Evolutionary conservation across 164 flowering plant genomes (phyloP).

Genomic region (Macadamia integrifolia): DNA sequence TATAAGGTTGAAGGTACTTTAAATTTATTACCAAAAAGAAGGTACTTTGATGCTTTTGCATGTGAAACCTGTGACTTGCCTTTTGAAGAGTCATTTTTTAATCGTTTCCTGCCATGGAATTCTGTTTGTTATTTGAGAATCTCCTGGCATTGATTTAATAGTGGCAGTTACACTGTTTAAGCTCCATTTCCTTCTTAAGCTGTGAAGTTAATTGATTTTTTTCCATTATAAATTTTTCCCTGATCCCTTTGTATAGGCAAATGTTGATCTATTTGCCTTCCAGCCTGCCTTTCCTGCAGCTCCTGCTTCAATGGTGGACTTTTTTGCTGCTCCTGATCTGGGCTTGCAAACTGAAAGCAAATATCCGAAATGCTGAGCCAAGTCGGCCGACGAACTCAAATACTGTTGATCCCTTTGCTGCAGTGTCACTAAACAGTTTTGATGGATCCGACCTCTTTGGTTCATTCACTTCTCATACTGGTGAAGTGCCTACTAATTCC

Average conservation of each 20-base stretch:
- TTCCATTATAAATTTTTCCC: background rate
- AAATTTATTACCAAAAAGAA: too few relatives aligned
- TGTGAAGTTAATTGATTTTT: background rate
- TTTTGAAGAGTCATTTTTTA: too few relatives aligned
- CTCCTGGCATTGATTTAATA: background rate
- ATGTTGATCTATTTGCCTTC: conserved; percentile 73
- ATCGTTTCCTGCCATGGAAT: background rate
- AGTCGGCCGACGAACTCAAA: conserved; percentile 7
- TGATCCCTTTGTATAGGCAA: conserved; percentile 29
- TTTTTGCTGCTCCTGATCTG: conserved; percentile 56
- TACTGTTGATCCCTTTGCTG: conserved; percentile 77
- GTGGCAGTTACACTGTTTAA: background rate
- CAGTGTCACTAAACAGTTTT: conserved; percentile 69
- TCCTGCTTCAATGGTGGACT: conserved; percentile 55
- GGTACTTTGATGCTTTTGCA: too few relatives aligned
- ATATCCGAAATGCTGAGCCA: conserved; percentile 34
- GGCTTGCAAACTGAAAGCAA: conserved; percentile 35
- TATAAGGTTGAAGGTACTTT: too few relatives aligned
- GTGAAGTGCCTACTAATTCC: conserved; percentile 33
- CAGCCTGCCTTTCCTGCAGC: conserved; percentile 49
- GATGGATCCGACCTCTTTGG: conserved; percentile 77
- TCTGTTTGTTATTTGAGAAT: background rate
- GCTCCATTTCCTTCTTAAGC: background rate
- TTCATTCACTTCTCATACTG: conserved; percentile 51
- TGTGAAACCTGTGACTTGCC: too few relatives aligned